These are phyloP conservation scores for Mycena kentingensis DNA, from an alignment of 768 basidiomycete genomes.

Conservation along the genomic window DNA sequence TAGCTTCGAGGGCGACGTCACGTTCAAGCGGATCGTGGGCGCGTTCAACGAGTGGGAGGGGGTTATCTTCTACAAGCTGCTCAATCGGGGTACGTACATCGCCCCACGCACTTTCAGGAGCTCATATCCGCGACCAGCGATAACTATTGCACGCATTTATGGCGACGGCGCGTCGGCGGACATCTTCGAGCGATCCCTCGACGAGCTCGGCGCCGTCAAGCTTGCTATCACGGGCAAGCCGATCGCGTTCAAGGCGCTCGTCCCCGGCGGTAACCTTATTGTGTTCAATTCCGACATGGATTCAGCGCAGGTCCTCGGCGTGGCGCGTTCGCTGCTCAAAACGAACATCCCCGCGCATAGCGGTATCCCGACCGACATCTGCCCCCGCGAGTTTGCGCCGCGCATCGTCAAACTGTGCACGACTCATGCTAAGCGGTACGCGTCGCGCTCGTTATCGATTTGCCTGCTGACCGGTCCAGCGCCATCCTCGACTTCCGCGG, in stretches of 20 bases:
- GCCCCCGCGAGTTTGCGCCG: neutral
- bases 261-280: constrained; percentile 3
- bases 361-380: neutral
- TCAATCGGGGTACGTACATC: constrained; percentile 5
- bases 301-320: constrained; percentile 10
- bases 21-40: neutral
- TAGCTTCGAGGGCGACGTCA: neutral
- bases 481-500: neutral
- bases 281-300: constrained; percentile 12
- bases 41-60: neutral
- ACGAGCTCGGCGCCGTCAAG: constrained; percentile 8
- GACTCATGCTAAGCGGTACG: constrained; percentile 11
- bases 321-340: constrained; percentile 3
- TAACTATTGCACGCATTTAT: constrained; percentile 14
- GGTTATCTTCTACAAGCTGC: neutral
- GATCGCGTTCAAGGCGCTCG: constrained; percentile 9
- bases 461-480: neutral
- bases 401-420: constrained; percentile 4
- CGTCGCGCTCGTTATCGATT: neutral
- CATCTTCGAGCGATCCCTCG: constrained; percentile 5
- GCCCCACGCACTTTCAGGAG: too few species aligned
- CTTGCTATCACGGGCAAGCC: constrained; percentile 4
- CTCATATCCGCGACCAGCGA: too few species aligned
- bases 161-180: constrained; percentile 1
- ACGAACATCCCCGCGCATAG: neutral